Evolutionary conservation across 305 asterid genomes (phyloP).

Genomic region (Fraxinus dipetala): DNA sequence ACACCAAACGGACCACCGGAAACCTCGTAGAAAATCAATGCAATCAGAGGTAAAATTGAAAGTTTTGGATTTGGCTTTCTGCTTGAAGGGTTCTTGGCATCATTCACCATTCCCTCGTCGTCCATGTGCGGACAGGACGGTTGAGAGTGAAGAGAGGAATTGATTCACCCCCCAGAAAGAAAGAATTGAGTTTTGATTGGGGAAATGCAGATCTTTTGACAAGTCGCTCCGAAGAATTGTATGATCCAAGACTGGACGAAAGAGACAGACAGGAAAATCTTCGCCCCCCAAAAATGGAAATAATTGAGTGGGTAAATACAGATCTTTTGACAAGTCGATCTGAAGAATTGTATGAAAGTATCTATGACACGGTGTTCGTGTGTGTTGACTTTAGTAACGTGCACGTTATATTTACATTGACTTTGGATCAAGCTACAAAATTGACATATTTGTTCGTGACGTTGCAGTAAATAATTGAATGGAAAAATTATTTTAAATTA

Average conservation of each 20-base stretch:
- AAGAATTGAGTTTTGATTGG: not conserved
- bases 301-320: not conserved
- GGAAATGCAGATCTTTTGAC: not conserved
- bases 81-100: slow-evolving; percentile 9
- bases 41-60: slow-evolving; percentile 60
- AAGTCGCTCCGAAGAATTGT: too few species aligned
- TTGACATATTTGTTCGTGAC: too few species aligned
- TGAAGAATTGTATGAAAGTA: too few species aligned
- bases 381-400: too few species aligned
- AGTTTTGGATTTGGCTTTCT: slow-evolving; percentile 49
- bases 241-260: not conserved
- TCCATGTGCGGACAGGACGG: slow-evolving; percentile 27
- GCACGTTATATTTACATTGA: too few species aligned
- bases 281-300: not conserved
- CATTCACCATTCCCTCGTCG: slow-evolving; percentile 36
- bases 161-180: too few species aligned
- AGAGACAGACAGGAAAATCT: not conserved
- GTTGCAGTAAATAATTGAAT: too few species aligned
- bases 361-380: too few species aligned
- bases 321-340: not conserved
- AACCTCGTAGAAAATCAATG: slow-evolving; percentile 81
- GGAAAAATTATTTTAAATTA: too few species aligned
- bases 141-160: not conserved
- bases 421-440: too few species aligned
- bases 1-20: slow-evolving; percentile 91